Conservation (phyloP, 2,329 filamentous ascomycete genomes). For the Bipolaris cookei region DNA sequence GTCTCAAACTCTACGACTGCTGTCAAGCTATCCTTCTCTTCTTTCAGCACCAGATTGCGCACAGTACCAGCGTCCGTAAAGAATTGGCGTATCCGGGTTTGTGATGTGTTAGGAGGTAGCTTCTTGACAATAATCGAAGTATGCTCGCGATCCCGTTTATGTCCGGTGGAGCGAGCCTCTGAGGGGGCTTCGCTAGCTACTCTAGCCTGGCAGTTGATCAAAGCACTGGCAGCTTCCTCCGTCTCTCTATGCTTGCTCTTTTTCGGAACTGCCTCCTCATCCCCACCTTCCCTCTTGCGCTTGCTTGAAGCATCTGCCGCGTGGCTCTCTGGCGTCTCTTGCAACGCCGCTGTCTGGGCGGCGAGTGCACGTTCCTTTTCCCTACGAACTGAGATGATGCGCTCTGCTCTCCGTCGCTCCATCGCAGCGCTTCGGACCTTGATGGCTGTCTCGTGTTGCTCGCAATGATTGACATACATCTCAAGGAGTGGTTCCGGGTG, state of each 20-base stretch:
- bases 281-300: slow-evolving; percentile 71
- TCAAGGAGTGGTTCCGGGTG: slow-evolving; percentile 79
- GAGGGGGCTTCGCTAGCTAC: slow-evolving; percentile 46
- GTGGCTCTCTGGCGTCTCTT: slow-evolving; percentile 26
- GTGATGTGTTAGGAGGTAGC: slow-evolving; percentile 71
- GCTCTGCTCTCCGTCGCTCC: slow-evolving; percentile 68
- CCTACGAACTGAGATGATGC: slow-evolving; percentile 62
- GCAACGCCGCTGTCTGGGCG: slow-evolving; percentile 54
- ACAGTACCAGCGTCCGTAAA: slow-evolving; percentile 90
- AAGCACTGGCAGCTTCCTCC: slow-evolving; percentile 16
- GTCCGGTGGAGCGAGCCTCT: slow-evolving; percentile 40
- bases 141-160: slow-evolving; percentile 88
- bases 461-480: slow-evolving; percentile 79
- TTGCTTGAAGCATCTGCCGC: slow-evolving; percentile 63
- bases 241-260: slow-evolving; percentile 63
- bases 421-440: slow-evolving; percentile 77
- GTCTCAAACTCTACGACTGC: slow-evolving; percentile 86
- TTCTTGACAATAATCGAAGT: slow-evolving; percentile 82
- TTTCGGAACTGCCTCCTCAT: slow-evolving; percentile 66
- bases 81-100: slow-evolving; percentile 81
- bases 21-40: slow-evolving; percentile 66
- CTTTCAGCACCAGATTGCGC: slow-evolving; percentile 73
- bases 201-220: slow-evolving; percentile 25
- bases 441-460: slow-evolving; percentile 83
- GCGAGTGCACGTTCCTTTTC: slow-evolving; percentile 64